Evolutionary conservation across 1,284 basidiomycete species (phyloP).

Genomic region (Athelia psychrophila): DNA sequence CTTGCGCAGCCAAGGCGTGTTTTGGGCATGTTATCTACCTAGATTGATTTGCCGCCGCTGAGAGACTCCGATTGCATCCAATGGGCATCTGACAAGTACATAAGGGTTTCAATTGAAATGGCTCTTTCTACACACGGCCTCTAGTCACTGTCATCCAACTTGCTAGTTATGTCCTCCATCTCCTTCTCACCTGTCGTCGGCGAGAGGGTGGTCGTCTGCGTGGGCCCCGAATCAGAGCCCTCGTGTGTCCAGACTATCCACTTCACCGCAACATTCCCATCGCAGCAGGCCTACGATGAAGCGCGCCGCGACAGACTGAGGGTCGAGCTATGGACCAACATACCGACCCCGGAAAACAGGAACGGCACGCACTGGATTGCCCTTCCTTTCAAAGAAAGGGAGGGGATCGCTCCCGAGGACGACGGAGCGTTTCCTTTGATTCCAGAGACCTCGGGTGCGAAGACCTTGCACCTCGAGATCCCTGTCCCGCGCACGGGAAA

Average conservation of each 20-base stretch:
- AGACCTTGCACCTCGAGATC: slow-evolving; percentile 7
- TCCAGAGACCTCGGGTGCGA: slow-evolving; percentile 9
- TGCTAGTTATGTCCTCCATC: too few species aligned
- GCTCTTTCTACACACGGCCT: too few species aligned
- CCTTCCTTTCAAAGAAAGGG: slow-evolving; percentile 6
- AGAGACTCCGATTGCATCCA: too few species aligned
- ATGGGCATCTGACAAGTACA: too few species aligned
- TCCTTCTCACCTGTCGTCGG: slow-evolving; percentile 1
- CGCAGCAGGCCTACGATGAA: slow-evolving; percentile 28
- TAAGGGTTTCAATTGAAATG: too few species aligned
- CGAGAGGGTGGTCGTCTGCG: slow-evolving; percentile 5
- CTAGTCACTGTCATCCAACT: too few species aligned
- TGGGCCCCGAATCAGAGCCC: slow-evolving; percentile 9
- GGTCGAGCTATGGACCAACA: slow-evolving; percentile 47
- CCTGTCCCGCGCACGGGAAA: slow-evolving; percentile 9
- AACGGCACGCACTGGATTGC: slow-evolving; percentile 42
- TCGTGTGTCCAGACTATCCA: slow-evolving; percentile 13
- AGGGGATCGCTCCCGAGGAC: slow-evolving; percentile 3
- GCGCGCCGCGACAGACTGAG: slow-evolving; percentile 28
- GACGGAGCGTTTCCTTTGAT: slow-evolving; percentile 6
- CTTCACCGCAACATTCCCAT: slow-evolving; percentile 35
- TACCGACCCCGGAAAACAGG: slow-evolving; percentile 25
- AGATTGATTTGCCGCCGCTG: too few species aligned
- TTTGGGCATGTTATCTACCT: too few species aligned
- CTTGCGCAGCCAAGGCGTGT: too few species aligned